Evolutionary conservation across 345 rosid genomes (phyloP).

Genomic region (Corymbia maculata): DNA sequence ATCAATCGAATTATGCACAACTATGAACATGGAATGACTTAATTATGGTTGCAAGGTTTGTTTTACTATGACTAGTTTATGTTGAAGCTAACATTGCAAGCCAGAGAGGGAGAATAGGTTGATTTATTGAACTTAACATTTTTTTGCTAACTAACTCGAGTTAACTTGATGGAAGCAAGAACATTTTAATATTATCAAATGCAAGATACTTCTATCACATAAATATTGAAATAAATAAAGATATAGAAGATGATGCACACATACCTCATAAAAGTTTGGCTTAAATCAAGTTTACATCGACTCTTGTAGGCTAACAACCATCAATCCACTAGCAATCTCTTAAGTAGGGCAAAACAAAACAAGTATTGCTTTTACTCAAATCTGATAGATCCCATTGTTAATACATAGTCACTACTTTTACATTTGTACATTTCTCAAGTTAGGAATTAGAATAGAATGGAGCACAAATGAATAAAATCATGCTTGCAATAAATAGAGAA

Average conservation of each 20-base stretch:
- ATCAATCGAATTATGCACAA: too few species aligned
- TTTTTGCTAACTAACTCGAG: not conserved
- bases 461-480: not conserved
- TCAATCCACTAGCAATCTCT: not conserved
- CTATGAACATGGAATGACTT: too few species aligned
- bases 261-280: not conserved
- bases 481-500: not conserved
- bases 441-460: too few species aligned
- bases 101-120: not conserved
- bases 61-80: too few species aligned
- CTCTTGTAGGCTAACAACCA: fast-evolving
- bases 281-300: not conserved
- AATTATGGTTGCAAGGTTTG: too few species aligned
- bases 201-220: not conserved
- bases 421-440: not conserved
- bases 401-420: too few species aligned
- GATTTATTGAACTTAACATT: too few species aligned
- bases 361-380: not conserved
- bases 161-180: not conserved
- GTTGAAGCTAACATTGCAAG: not conserved
- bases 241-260: not conserved
- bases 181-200: not conserved
- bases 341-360: not conserved
- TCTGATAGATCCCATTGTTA: not conserved
- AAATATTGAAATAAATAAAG: not conserved